Evolutionary conservation across 176 grass and related monocot genomes (phyloP).

Genomic region (Poa pratensis): DNA sequence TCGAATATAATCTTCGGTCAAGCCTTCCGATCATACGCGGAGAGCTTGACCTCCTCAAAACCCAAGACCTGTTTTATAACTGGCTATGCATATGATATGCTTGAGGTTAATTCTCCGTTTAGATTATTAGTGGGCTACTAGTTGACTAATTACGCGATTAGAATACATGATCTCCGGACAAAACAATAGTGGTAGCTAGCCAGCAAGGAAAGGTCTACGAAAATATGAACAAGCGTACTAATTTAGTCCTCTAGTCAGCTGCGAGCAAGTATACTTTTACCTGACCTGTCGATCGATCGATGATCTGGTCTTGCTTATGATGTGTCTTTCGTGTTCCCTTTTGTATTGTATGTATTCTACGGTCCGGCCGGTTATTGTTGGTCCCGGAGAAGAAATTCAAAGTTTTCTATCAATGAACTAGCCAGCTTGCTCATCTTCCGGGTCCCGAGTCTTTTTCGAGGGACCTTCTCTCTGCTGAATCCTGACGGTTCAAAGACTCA

Average conservation of each 20-base stretch:
- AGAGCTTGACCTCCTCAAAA: constrained; percentile 19
- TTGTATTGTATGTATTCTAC: background rate
- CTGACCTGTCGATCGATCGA: constrained; percentile 6
- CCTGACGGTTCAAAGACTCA: constrained; percentile 26
- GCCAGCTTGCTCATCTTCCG: constrained; percentile 10
- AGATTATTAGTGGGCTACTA: background rate
- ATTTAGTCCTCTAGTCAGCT: constrained; percentile 41
- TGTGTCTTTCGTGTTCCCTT: constrained; percentile 26
- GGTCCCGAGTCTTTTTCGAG: constrained; percentile 21
- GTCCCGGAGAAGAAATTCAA: constrained; percentile 48
- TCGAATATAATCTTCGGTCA: constrained; percentile 26
- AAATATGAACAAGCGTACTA: constrained; percentile 24
- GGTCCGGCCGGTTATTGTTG: constrained; percentile 26
- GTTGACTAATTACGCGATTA: constrained; percentile 17
- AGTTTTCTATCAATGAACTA: constrained; percentile 24
- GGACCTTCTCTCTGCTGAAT: constrained; percentile 22
- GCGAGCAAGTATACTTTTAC: constrained; percentile 42
- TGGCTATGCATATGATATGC: background rate
- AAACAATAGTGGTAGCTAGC: constrained; percentile 12
- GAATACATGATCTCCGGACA: constrained; percentile 18
- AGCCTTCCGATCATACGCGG: constrained; percentile 5
- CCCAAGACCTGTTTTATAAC: background rate
- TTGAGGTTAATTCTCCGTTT: background rate
- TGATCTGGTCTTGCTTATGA: constrained; percentile 1
- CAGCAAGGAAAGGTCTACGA: constrained; percentile 40